phyloP scores from a whole-genome alignment of 2,329 filamentous ascomycete species.

The Boeremia lycopersici region DNA sequence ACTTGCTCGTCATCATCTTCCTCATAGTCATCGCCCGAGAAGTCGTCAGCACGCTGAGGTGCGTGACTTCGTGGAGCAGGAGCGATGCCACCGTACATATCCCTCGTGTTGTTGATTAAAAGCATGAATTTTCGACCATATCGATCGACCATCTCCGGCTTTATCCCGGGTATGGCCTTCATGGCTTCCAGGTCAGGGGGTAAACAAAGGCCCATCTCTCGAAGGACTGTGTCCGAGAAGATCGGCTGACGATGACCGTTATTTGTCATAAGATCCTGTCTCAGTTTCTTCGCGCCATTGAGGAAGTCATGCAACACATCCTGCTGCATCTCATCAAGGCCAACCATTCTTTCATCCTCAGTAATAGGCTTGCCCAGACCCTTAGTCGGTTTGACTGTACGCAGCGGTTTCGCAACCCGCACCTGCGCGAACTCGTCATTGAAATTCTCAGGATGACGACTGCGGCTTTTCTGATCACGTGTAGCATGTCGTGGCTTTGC shows the following conservation, averaged over 20 bases:
- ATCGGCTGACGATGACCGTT: conserved; percentile 62
- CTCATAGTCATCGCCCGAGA: conserved; percentile 46
- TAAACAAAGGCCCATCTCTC: conserved; percentile 75
- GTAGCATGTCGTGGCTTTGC: conserved; percentile 27
- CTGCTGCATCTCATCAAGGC: conserved; percentile 64
- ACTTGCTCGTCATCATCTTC: conserved; percentile 47
- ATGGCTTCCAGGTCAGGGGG: conserved; percentile 68
- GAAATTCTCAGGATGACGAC: conserved; percentile 46
- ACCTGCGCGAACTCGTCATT: conserved; percentile 53
- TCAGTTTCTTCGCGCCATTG: conserved; percentile 62
- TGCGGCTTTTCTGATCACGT: conserved; percentile 35
- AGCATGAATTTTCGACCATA: conserved; percentile 67
- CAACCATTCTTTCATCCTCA: conserved; percentile 59
- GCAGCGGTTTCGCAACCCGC: conserved; percentile 42
- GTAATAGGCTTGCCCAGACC: conserved; percentile 64
- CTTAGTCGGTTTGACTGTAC: conserved; percentile 44
- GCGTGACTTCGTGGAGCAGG: conserved; percentile 24
- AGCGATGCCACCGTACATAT: conserved; percentile 24
- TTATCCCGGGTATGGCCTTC: conserved; percentile 67
- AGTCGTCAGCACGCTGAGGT: conserved; percentile 27
- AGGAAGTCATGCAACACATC: conserved; percentile 71
- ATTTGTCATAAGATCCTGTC: conserved; percentile 66
- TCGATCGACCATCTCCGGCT: conserved; percentile 64
- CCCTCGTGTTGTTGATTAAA: conserved; percentile 55
- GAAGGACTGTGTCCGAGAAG: conserved; percentile 73